phyloP scores from a whole-genome alignment of 768 basidiomycete genomes.

The Mycena galopus region DNA sequence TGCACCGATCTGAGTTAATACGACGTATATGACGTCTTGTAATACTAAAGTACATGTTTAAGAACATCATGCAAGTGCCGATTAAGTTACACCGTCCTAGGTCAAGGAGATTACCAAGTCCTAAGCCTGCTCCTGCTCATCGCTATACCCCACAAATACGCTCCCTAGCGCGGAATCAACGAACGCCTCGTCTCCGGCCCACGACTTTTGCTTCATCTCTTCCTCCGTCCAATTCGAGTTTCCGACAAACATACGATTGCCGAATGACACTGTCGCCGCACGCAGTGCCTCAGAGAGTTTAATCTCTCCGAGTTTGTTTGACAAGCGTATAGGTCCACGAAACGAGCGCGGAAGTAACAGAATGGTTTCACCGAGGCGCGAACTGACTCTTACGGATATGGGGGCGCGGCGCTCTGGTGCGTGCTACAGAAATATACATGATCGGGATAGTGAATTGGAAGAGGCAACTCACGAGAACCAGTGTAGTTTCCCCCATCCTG shows the following conservation, averaged over 20 bases:
- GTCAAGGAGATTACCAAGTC: neutral
- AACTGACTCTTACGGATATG: conserved; percentile 5
- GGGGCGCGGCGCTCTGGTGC: conserved; percentile 27
- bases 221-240: conserved; percentile 25
- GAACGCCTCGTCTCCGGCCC: conserved; percentile 25
- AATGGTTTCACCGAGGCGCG: conserved; percentile 24
- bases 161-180: conserved; percentile 10
- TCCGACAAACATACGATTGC: conserved; percentile 24
- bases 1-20: neutral
- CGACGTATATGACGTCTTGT: neutral
- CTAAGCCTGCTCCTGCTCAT: neutral
- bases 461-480: conserved; percentile 11
- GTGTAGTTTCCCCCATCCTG: conserved; percentile 9
- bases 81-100: too few relatives aligned
- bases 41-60: too few relatives aligned
- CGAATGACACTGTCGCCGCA: conserved; percentile 3
- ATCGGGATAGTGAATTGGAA: neutral
- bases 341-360: conserved; percentile 32
- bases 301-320: conserved; percentile 21
- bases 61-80: too few relatives aligned
- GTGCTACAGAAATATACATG: conserved; percentile 12
- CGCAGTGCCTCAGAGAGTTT: conserved; percentile 20
- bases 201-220: neutral
- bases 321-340: conserved; percentile 28
- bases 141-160: neutral